Evolutionary conservation across 345 rosid genomes (phyloP), one percentile per base, ranked within the genome.

Genomic region (Lepidium aucheri): DNA sequence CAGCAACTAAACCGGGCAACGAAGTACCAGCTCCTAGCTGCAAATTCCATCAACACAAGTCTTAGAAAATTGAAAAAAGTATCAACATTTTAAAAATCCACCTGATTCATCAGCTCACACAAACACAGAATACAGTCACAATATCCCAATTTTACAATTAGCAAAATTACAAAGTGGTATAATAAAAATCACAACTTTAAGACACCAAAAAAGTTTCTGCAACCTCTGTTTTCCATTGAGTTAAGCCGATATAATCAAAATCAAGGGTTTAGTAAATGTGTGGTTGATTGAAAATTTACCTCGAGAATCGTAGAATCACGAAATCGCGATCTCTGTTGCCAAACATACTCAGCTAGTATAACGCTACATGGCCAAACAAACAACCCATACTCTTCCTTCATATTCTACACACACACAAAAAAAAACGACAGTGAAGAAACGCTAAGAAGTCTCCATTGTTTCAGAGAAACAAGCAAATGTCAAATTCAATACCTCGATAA

Each of bases 351-450:
- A 17, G 98, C 92, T 49, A 91, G 85, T 43, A 91, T 78, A 30
- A 89, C 65, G 52, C 96, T 91, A 57, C 90, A 89, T 5, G 96
- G 98, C 98, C 96, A 87, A 44, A 87, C 87, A 61, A 86, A 92
- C 46, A 89, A 76, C 1, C 98, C 96, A 47, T 92, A 89, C 36
- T 87, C 98, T 41, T 92, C 98, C 73, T 89, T 85, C 86, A 89
- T 83, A 71, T 85, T 82, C 96, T 86, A 76, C 50, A 33, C 35
- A 65, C 26, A 30, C n/a, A n/a, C n/a, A n/a, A n/a, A n/a, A n/a
- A 35, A 9, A 40, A 17, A 26, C 1, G 33, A 50, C 34, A 16
- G 14, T 49, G 35, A 17, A 30, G 8, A 62, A 7, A 5, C 8
- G 40, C 14, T 2, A 7, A 11, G 13, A 58, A 7, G 30, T 43